A percentile compares a stretch with the other conserved stretches of the same genome.
phyloP scores from a whole-genome alignment of 1,139 yeast genomes.

The Diutina scorzettiae region DNA sequence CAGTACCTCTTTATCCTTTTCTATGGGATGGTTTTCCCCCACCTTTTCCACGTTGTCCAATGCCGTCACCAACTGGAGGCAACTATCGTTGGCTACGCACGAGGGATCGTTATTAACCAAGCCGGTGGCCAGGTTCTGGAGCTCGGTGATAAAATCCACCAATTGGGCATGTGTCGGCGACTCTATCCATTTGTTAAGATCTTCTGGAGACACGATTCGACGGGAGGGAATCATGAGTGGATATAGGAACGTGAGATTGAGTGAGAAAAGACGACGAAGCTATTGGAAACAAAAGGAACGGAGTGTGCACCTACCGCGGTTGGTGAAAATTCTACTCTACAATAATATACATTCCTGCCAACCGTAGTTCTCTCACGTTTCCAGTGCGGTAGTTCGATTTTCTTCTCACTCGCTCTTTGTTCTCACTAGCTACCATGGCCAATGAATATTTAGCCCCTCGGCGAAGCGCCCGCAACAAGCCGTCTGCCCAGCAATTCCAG shows the following conservation, averaged over 20 bases:
- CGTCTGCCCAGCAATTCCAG: neutral
- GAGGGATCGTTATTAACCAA: slow-evolving; percentile 33
- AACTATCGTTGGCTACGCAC: slow-evolving; percentile 19
- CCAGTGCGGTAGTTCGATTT: too few relatives aligned
- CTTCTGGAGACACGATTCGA: slow-evolving; percentile 46
- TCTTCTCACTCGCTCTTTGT: too few relatives aligned
- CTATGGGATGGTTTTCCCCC: slow-evolving; percentile 54
- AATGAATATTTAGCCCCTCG: neutral
- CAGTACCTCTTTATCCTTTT: slow-evolving; percentile 50
- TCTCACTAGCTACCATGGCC: neutral
- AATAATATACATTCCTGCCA: too few relatives aligned
- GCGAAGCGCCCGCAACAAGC: slow-evolving; percentile 3
- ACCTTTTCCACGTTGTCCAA: slow-evolving; percentile 34
- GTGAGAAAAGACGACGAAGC: too few relatives aligned
- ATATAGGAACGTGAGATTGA: too few relatives aligned
- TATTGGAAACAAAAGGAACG: too few relatives aligned
- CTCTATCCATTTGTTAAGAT: slow-evolving; percentile 49
- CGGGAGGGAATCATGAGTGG: neutral
- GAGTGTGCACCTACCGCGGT: too few relatives aligned
- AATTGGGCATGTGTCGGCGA: slow-evolving; percentile 41
- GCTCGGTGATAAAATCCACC: slow-evolving; percentile 39
- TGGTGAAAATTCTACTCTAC: too few relatives aligned
- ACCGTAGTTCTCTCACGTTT: too few relatives aligned
- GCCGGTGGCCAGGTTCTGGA: slow-evolving; percentile 65
- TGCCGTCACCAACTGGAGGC: slow-evolving; percentile 22